Base-by-base conservation (phyloP, 2,329 filamentous ascomycete species). In the Periconia digitata region DNA sequence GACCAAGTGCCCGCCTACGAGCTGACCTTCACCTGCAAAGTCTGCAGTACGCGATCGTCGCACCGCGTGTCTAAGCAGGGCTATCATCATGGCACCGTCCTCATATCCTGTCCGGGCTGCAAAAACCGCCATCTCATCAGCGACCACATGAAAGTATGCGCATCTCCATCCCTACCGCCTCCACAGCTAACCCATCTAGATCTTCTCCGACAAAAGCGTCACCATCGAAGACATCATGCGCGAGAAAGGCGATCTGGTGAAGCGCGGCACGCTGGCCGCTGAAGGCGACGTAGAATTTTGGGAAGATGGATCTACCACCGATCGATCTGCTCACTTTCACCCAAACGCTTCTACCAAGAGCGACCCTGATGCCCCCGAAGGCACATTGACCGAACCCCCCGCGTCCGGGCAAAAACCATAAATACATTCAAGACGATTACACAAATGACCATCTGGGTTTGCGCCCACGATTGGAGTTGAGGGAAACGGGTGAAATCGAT, bases 281-380 rank as follows among this genome's bases (percentile, higher is more conserved):
- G 85, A 92, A 57, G 90, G 90, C n/a, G 89, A 96, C 67, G 75
- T 96, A 40, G 92, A 97, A 70, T 94, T 96, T 59, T 96, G 91
- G 87, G 86, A 89, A 23, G 89, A 95, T 56, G 84, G 85, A 15
- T 73, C 75, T 13, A 56, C 57, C 7, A 70, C 68, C 4, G 58
- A 64, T 37, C 63, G 69, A 20, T 70, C 68, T 2, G 58, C 68
- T 20, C 60, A 66, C 8, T 71, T 69, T 46, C 61, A 67, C 22
- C 53, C 61, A n/a, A 57, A 67, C 23, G 58, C 60, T 51, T 61
- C 47, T n/a, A 47, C 42, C 6, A 49, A 54, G 35, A 29, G 42
- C 27, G 54, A 57, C 20, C 35, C 48, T 16, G 49, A 54, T 39
- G 49, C 49, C 12, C 38, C 43, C 2, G 51, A 54, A 47, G 46